Percentiles rank a stretch among this genome's conserved stretches.
Evolutionary conservation across 1,284 basidiomycete species (phyloP).

Genomic region (Meripilus lineatus): DNA sequence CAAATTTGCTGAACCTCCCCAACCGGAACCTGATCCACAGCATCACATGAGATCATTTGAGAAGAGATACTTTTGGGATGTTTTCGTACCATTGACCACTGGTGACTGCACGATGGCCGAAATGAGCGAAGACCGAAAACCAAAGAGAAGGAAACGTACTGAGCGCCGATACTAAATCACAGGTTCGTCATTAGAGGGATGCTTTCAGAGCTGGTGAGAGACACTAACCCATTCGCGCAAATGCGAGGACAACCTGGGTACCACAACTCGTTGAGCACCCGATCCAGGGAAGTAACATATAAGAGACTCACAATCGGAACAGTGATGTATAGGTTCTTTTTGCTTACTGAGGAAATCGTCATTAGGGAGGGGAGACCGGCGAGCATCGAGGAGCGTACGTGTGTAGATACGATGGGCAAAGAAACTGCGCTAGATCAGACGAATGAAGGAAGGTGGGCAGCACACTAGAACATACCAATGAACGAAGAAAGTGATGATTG

Average conservation of each 20-base stretch:
- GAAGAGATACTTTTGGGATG: too few relatives aligned
- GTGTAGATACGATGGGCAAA: constrained; percentile 12
- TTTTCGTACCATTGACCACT: not conserved
- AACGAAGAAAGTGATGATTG: constrained; percentile 9
- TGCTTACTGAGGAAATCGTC: constrained; percentile 6
- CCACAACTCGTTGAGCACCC: not conserved
- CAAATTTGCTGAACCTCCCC: too few relatives aligned
- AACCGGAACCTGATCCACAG: too few relatives aligned
- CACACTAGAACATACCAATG: constrained; percentile 1
- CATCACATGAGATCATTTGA: too few relatives aligned
- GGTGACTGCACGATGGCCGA: not conserved
- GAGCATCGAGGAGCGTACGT: constrained; percentile 5
- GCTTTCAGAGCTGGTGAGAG: too few relatives aligned
- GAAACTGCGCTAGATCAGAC: constrained; percentile 6
- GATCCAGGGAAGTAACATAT: not conserved
- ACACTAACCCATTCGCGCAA: constrained; percentile 9
- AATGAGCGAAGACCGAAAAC: not conserved
- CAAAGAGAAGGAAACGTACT: too few relatives aligned
- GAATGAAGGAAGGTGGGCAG: not conserved
- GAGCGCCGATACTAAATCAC: not conserved
- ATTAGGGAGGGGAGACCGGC: not conserved
- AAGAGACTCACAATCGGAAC: constrained; percentile 11
- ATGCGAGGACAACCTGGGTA: constrained; percentile 9
- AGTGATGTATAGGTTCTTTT: constrained; percentile 9
- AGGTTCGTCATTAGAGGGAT: not conserved